A percentile compares a stretch with the other conserved stretches of the same genome.
phyloP scores from a whole-genome alignment of 768 basidiomycete genomes.

The Lactarius akahatsu region DNA sequence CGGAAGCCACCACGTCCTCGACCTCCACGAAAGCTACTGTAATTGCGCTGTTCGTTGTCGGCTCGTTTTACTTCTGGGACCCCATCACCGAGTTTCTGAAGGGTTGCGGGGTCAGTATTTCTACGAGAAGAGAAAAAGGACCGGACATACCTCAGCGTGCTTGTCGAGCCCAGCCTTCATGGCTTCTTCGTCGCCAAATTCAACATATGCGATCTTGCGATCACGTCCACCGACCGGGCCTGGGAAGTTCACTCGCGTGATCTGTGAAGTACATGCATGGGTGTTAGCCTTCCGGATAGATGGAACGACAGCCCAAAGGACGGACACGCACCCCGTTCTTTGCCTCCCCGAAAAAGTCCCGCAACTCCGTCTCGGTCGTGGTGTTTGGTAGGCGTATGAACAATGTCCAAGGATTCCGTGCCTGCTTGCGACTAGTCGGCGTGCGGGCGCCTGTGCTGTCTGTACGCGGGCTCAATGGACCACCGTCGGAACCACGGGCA shows the following conservation, averaged over 20 bases:
- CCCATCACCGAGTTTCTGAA: conserved; percentile 67
- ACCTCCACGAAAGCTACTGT: conserved; percentile 39
- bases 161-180: conserved; percentile 79
- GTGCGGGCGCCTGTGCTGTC: conserved; percentile 68
- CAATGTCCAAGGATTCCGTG: conserved; percentile 80
- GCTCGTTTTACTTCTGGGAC: conserved; percentile 68
- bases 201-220: conserved; percentile 74
- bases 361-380: conserved; percentile 62
- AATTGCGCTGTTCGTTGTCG: conserved; percentile 45
- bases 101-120: conserved; percentile 10
- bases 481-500: conserved; percentile 38
- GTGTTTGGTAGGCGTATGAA: conserved; percentile 66
- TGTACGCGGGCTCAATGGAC: conserved; percentile 44
- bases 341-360: conserved; percentile 74
- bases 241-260: conserved; percentile 67
- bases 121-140: conserved; percentile 9
- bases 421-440: conserved; percentile 61
- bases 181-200: conserved; percentile 84
- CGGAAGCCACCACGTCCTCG: conserved; percentile 54
- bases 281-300: conserved; percentile 3
- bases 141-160: conserved; percentile 60
- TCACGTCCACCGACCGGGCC: conserved; percentile 47
- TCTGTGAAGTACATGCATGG: conserved; percentile 41
- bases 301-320: conserved; percentile 10
- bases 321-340: conserved; percentile 56